Evolutionary conservation across 306 rosid species (phyloP), one percentile per base, ranked within the genome.

Genomic region (Casuarina glauca): DNA sequence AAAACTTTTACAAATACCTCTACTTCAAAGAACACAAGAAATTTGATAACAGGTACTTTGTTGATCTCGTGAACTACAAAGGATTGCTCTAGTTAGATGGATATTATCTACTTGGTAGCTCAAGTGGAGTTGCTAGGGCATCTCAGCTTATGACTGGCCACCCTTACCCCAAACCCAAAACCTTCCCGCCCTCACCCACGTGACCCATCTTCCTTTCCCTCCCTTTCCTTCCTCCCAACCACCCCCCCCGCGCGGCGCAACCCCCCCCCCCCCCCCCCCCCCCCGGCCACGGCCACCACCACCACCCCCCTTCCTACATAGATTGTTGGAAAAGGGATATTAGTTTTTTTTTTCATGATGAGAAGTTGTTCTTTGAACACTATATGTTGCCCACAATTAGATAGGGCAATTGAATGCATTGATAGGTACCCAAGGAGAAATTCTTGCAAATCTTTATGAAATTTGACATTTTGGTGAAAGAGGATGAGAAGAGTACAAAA

Each of bases 41-140:
- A 35, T 85, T 85, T 54, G 88, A 85, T 69, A 85, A 85, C 74
- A 82, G 76, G 66, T 85, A 85, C 72, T 82, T 66, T 5, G 82
- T 85, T 4, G 74, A 82, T 60, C 84, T 85, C 63, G n/a, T 82
- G 82, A 85, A 85, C 63, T 79, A 79, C n/a, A 76, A 82, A 42
- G 88, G 79, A 2, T 39, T 82, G 4, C 79, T 85, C 77, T 82
- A 26, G 32, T 26, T 26, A 26, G 32, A 26, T 26, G 32, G 32
- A 26, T 26, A 1, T 26, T 1, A 26, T 26, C 32, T 26, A 1
- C 32, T 26, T 26, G 32, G 32, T 26, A 26, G 32, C 1, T 26
- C 32, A 26, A 26, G 32, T 26, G 32, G 32, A 26, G 32, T 26
- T 26, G 32, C 32, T 26, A 26, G 32, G 32, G 32, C 32, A 26